Evolutionary conservation across 2,329 filamentous ascomycete genomes (phyloP), one percentile per base, ranked within the genome.

Genomic region (Sordariomycetes sp.): DNA sequence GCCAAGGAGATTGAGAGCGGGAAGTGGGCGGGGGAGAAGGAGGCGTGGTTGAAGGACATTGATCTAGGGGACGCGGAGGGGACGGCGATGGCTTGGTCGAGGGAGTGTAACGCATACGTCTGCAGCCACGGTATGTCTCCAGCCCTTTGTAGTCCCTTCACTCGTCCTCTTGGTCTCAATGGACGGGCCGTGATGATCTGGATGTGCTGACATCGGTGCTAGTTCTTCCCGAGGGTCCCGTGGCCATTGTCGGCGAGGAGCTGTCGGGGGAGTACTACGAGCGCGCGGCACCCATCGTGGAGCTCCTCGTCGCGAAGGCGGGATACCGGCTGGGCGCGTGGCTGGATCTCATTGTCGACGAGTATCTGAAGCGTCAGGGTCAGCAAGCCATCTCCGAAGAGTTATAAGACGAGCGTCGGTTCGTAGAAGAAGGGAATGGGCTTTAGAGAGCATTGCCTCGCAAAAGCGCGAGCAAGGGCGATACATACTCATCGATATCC

Each of bases 321-420:
- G 86, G 86, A 12, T 86, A 82, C 66, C 77, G 86, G 54, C 74
- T 89, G 66, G 86, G 81, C 1, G 77, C 77, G 22, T 88, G 82
- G 82, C 69, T 88, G 60, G 84, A 87, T 64, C 70, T 76, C 62
- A 82, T 87, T 63, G 80, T 74, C 10, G 69, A 74, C n/a, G 59
- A 35, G 13, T 56, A 52, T 13, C 55, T 56, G 22, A n/a, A 35
- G 3, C 22, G 53, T 20, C 10, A 55, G 36, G 28, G 15, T 13
- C 24, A 34, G 24, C 5, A 15, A 25, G 15, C 8, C 45, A 51
- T 56, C 25, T 56, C 54, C 2, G 55, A 56, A 28, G 55, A 56
- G 20, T 13, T 56, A 13, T 56, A 52, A 52, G 48, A 34, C 17
- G 20, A 55, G 15, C 8, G 28, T 32, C 28, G 28, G 28, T 32